Evolutionary conservation across 192 early-diverging fungal species (phyloP), one percentile per base, ranked within the genome.

Genomic region (Diversispora epigaea): DNA sequence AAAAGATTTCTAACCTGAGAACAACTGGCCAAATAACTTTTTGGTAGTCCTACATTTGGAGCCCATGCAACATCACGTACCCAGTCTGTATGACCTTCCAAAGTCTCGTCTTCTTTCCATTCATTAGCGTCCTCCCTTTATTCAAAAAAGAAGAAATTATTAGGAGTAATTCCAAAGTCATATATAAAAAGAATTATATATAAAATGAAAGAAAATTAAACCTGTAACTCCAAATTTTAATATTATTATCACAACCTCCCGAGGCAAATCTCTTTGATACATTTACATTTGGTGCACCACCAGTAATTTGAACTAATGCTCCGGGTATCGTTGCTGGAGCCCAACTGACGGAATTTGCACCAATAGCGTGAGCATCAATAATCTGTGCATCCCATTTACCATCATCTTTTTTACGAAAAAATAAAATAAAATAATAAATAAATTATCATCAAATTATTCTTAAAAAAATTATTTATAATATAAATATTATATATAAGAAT

Each of bases 11-110:
- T 11, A 62, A 87, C 89, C 79, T 99, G 97, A 44, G 95, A 96
- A 82, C 96, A 97, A 57, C 89, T 91, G 10, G 98, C 98, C 49
- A 99, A 82, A 78, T 94, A 94, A 73, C 84, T 93, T 80, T 88
- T 89, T 45, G 94, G 90, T 5, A 97, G 85, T 2, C 98, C 98
- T 77, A 98, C 88, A 80, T 92, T 96, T 22, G 98, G 98, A 41
- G 98, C 96, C 84, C 92, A 99, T 10, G 96, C 91, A 54, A 99
- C 93, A 81, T 99, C 98, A 25, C 98, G 89, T 15, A 99, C 96
- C 98, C 98, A 99, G 80, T 99, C 96, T 40, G 90, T 85, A 80
- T 99, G 98, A 7, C 93, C 94, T 62, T 96, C 92, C 50, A 99
- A 86, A 7, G 82, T 86, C 8, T 87, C 87, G 57, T 93, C 90